Conservation (phyloP, 441 rosid genomes). For the Metrosideros polymorpha region DNA sequence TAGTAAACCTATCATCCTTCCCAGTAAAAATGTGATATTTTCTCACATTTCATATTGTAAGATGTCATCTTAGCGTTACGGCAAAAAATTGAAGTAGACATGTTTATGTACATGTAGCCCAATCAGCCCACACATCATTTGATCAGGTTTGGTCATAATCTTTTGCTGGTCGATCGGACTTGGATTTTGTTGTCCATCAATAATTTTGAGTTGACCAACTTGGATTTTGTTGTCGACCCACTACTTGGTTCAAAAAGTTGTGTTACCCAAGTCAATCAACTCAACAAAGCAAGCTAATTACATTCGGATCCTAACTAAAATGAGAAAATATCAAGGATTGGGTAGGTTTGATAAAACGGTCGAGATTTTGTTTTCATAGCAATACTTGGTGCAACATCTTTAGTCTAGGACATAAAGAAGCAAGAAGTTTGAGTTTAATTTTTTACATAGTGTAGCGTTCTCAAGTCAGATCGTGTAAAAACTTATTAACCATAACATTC, state of each 20-base stretch:
- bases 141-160: background rate
- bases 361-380: background rate
- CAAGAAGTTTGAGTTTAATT: background rate
- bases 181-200: background rate
- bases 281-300: background rate
- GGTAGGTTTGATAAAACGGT: background rate
- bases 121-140: background rate
- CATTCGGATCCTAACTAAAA: background rate
- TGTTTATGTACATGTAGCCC: background rate
- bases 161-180: background rate
- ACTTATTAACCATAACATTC: background rate
- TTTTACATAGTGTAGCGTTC: background rate
- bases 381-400: background rate
- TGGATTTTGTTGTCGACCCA: conserved; percentile 14
- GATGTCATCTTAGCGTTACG: background rate
- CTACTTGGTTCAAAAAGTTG: conserved; percentile 3
- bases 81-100: background rate
- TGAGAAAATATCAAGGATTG: background rate
- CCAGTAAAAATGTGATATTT: background rate
- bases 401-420: background rate
- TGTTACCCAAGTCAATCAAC: background rate
- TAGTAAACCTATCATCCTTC: background rate
- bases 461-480: background rate
- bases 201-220: conserved; percentile 1
- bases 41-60: background rate